Base-by-base conservation (phyloP, 1,284 basidiomycete genomes). In the Cryptococcus hybrid region DNA sequence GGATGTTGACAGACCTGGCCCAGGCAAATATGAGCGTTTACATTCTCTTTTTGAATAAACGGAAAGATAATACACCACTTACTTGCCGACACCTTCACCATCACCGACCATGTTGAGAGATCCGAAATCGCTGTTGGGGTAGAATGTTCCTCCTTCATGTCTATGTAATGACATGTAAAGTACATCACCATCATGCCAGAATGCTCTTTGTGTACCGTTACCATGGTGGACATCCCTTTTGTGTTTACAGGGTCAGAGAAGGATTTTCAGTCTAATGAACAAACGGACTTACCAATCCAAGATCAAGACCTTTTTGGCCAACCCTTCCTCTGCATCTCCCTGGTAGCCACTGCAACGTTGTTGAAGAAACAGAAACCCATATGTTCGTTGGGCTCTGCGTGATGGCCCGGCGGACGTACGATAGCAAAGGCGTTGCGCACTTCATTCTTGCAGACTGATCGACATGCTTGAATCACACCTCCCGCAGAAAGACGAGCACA, bases 331-430 rank as follows among this genome's bases (percentile, higher is more conserved):
- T 88, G 90, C 36, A 87, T 84, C 39, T 89, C 93, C 74, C 84
- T 86, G 47, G 90, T 84, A 1, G 94, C 94, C 5, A 99, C 89
- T 1, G 95, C 89, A 18, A 96, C 94, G 68, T 99, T 99, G 78
- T 99, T 99, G 81, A 92, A 97, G 80, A 99, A 94, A 78, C 96
- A 99, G 78, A 99, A 99, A 0, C 96, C 96, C 90, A 97, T 97
- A 69, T 92, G 90, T 73, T 93, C 89, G 63, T 95, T 88, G 1
- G 96, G 96, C 76, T 99, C 96, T 15, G 96, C 95, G 69, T 99
- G 96, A 74, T 99, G 96, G 0, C 96, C 96, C 0, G 96, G 96
- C 8, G 96, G 96, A 30, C 96, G 85, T 39, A 99, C 92, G 64
- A 99, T 92, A 1, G 96, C 96, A 70, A 99, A 90, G 0, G 90